Evolutionary conservation across 768 basidiomycete genomes (phyloP).

Genomic region (Auriscalpium orientale): DNA sequence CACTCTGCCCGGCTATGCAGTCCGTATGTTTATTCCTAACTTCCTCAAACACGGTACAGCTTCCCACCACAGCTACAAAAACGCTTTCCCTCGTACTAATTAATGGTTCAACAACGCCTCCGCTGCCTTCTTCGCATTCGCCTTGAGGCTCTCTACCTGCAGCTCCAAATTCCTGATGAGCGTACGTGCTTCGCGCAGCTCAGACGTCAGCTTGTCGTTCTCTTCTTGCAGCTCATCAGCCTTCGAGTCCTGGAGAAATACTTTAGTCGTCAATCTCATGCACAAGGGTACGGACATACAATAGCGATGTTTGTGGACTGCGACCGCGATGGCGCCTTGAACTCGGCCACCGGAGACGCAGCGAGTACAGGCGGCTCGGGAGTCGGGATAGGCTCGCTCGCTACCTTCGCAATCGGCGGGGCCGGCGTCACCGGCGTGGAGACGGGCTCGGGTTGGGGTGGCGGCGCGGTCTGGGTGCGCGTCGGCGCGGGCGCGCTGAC

Average conservation of each 20-base stretch:
- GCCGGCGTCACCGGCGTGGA: conserved; percentile 21
- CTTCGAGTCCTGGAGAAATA: conserved; percentile 11
- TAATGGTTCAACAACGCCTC: conserved; percentile 41
- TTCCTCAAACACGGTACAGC: no score
- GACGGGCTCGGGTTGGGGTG: conserved; percentile 25
- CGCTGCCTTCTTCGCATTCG: conserved; percentile 72
- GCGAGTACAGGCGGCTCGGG: conserved; percentile 7
- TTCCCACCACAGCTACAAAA: no score
- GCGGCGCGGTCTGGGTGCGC: conserved; percentile 22
- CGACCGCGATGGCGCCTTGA: conserved; percentile 17
- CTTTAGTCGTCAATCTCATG: neutral
- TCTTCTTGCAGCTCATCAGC: conserved; percentile 38
- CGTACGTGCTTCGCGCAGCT: conserved; percentile 73
- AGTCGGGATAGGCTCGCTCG: conserved; percentile 4
- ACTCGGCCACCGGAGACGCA: conserved; percentile 11
- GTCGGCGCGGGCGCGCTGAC: conserved; percentile 25
- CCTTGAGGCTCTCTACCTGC: conserved; percentile 67
- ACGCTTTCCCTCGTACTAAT: neutral
- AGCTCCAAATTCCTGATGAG: conserved; percentile 80
- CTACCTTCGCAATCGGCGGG: conserved; percentile 6
- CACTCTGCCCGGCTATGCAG: no score
- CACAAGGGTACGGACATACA: conserved; percentile 19
- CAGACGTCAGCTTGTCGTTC: conserved; percentile 51
- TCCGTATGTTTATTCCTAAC: no score
- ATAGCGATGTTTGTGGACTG: conserved; percentile 19